Conservation (phyloP, 2,329 filamentous ascomycete species). For the Fusarium torreyae region DNA sequence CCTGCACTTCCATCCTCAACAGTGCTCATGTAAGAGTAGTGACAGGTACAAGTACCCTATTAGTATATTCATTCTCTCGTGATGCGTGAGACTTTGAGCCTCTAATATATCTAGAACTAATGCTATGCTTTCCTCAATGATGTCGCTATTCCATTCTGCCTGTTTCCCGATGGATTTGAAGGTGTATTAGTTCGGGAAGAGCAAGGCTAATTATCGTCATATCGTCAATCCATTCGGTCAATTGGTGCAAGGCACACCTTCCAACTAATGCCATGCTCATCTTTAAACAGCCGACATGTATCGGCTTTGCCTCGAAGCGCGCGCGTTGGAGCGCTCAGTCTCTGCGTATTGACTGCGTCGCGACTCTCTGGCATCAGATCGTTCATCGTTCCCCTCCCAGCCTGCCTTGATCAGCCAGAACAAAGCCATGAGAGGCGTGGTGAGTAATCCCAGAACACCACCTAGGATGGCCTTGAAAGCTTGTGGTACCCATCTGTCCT, state of each 20-base stretch:
- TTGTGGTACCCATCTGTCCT: slow-evolving; percentile 61
- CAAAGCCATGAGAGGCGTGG: slow-evolving; percentile 63
- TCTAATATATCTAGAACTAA: not conserved
- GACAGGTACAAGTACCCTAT: not conserved
- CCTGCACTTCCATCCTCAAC: not conserved
- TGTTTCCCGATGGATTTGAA: too few relatives aligned
- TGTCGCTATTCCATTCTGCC: too few relatives aligned
- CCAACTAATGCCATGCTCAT: not conserved
- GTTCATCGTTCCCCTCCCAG: slow-evolving; percentile 54
- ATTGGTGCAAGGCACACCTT: not conserved
- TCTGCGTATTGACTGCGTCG: slow-evolving; percentile 10
- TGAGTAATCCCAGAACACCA: slow-evolving; percentile 61
- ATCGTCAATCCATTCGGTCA: slow-evolving; percentile 6
- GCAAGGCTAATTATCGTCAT: not conserved
- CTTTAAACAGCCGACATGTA: slow-evolving; percentile 5
- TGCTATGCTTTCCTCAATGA: not conserved
- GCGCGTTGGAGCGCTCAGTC: not conserved
- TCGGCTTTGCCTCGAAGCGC: slow-evolving; percentile 1
- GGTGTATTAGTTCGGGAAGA: too few relatives aligned
- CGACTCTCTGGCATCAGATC: slow-evolving; percentile 19
- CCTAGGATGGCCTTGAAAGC: slow-evolving; percentile 67
- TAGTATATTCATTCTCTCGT: slow-evolving; percentile 8
- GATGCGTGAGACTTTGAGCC: not conserved
- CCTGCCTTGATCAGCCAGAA: slow-evolving; percentile 68
- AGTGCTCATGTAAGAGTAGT: too few relatives aligned